These are phyloP conservation scores for Scedosporium minutisporum DNA, from an alignment of 2,329 filamentous ascomycete genomes.

Conservation along the genomic window DNA sequence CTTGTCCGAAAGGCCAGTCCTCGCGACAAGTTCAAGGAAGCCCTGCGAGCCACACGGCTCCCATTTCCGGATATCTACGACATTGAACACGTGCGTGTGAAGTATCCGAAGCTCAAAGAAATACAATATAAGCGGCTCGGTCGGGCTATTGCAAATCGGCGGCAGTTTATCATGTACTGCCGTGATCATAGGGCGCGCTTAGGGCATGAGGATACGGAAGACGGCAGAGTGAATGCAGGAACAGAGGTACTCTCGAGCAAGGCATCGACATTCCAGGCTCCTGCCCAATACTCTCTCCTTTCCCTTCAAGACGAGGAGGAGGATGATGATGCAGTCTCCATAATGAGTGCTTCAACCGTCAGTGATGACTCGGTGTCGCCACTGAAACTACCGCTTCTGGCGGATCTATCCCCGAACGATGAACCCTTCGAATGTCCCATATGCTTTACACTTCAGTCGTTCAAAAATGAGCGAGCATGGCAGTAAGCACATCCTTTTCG, in stretches of 20 bases:
- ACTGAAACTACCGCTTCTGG: neutral
- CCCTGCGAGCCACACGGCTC: neutral
- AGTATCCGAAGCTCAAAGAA: constrained; percentile 5
- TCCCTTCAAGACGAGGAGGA: neutral
- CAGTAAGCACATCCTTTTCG: neutral
- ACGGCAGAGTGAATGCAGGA: neutral
- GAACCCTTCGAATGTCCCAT: constrained; percentile 9
- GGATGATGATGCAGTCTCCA: neutral
- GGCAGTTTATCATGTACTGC: constrained; percentile 9
- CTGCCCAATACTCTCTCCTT: neutral
- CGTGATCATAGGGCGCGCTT: constrained; percentile 7
- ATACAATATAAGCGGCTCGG: constrained; percentile 5
- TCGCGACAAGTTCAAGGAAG: constrained; percentile 7
- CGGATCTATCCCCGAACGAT: neutral
- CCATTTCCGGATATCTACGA: neutral
- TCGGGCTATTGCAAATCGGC: constrained; percentile 8
- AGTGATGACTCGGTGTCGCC: neutral
- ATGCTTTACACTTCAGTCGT: constrained; percentile 10
- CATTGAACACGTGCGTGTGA: constrained; percentile 7
- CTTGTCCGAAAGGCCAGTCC: constrained; percentile 7
- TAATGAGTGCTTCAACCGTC: neutral
- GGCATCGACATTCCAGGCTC: constrained; percentile 5
- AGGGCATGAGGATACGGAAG: neutral
- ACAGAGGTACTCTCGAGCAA: neutral
- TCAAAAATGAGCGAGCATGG: constrained; percentile 8